Conservation (phyloP, 1,284 basidiomycete species). For the Meripilus lineatus region DNA sequence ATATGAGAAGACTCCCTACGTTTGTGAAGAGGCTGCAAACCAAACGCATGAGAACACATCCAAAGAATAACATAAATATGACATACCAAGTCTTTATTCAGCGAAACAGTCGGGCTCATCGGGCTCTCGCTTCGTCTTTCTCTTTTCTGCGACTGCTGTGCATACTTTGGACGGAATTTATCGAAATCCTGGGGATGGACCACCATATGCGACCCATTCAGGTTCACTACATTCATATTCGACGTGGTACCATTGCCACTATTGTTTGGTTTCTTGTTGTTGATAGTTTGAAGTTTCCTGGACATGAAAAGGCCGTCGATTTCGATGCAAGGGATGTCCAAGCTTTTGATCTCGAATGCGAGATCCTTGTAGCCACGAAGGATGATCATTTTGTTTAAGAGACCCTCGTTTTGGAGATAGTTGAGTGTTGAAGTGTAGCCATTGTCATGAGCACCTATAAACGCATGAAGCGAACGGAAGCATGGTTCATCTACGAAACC, state of each 20-base stretch:
- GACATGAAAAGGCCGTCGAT: constrained; percentile 46
- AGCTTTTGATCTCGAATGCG: constrained; percentile 38
- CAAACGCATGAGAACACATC: no score
- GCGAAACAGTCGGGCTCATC: not conserved
- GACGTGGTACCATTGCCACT: constrained; percentile 2
- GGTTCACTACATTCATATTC: constrained; percentile 18
- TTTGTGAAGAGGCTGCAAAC: constrained; percentile 27
- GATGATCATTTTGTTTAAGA: constrained; percentile 44
- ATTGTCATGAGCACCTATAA: constrained; percentile 45
- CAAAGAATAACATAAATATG: no score
- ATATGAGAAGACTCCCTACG: constrained; percentile 19
- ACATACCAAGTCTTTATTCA: no score
- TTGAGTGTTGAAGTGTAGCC: constrained; percentile 48
- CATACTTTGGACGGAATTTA: constrained; percentile 16
- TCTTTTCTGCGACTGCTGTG: constrained; percentile 10
- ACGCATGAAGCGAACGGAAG: not conserved
- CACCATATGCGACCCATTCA: constrained; percentile 13
- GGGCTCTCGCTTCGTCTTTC: not conserved
- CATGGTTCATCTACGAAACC: constrained; percentile 1
- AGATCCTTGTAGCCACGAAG: constrained; percentile 45
- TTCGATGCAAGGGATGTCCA: constrained; percentile 37
- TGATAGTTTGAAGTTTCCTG: constrained; percentile 31
- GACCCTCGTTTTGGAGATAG: constrained; percentile 43
- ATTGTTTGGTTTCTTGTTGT: not conserved
- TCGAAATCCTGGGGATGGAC: constrained; percentile 23